Percentiles rank a stretch among this genome's conserved stretches.
Conservation (phyloP, 1,284 basidiomycete species). For the Ceratobasidium papillatum region DNA sequence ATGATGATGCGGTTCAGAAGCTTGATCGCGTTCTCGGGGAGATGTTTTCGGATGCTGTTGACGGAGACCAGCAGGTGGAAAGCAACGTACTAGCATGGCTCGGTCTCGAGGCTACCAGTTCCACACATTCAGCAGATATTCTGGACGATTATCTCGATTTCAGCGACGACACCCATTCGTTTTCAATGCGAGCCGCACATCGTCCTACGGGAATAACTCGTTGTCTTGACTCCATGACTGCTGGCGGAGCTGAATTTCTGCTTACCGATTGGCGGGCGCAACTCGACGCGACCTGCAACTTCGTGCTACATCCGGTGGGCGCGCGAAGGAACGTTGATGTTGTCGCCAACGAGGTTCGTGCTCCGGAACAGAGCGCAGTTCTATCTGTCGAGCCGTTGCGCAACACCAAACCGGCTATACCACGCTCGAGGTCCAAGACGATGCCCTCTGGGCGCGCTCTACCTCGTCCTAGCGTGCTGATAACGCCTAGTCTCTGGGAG, state of each 20-base stretch:
- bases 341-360: neutral
- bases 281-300: neutral
- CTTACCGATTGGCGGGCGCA: conserved; percentile 14
- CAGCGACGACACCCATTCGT: neutral
- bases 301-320: neutral
- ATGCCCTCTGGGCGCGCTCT: neutral
- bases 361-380: neutral
- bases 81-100: neutral
- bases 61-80: neutral
- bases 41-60: conserved; percentile 1
- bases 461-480: neutral
- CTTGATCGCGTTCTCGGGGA: neutral
- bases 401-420: neutral
- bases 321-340: neutral
- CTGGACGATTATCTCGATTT: conserved; percentile 11
- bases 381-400: neutral
- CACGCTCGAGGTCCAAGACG: neutral
- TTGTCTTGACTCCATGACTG: neutral
- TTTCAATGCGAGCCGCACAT: neutral
- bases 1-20: neutral
- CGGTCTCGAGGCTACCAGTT: neutral
- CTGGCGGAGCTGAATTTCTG: neutral
- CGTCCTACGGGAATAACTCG: conserved; percentile 5
- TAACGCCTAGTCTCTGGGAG: neutral
- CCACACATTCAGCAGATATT: neutral